Conservation (phyloP, 164 flowering plant genomes). For the Piper longum region DNA sequence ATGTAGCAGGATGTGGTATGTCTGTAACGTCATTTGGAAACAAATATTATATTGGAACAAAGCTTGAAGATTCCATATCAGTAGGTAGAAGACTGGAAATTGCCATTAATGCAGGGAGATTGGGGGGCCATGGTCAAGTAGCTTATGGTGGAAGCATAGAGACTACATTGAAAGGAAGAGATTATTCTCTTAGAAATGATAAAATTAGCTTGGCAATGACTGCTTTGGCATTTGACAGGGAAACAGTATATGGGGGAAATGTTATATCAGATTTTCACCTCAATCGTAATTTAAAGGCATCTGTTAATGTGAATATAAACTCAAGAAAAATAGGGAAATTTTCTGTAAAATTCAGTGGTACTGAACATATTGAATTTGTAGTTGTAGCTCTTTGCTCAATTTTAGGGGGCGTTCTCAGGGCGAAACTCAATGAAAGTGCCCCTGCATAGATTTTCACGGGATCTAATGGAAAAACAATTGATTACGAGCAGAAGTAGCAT, state of each 20-base stretch:
- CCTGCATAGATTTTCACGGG: no score
- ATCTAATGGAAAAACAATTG: no score
- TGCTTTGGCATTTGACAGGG: constrained; percentile 56
- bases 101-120: constrained; percentile 44
- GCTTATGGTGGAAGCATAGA: constrained; percentile 78
- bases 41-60: constrained; percentile 51
- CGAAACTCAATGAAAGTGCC: constrained; percentile 8
- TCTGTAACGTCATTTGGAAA: constrained; percentile 56
- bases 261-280: constrained; percentile 51
- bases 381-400: constrained; percentile 47
- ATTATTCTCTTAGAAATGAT: constrained; percentile 76
- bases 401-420: constrained; percentile 32
- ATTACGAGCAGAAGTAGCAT: no score
- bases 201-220: constrained; percentile 38
- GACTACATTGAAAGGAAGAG: constrained; percentile 58
- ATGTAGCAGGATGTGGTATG: constrained; percentile 56
- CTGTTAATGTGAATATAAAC: constrained; percentile 60
- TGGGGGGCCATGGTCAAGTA: constrained; percentile 42
- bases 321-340: constrained; percentile 75
- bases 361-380: constrained; percentile 58
- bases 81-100: constrained; percentile 63
- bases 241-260: constrained; percentile 52
- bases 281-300: constrained; percentile 35
- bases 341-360: constrained; percentile 45
- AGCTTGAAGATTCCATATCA: constrained; percentile 59